A percentile compares a stretch with the other conserved stretches of the same genome.
phyloP scores from a whole-genome alignment of 805 yeast species.

The Blastobotrys attinorum region DNA sequence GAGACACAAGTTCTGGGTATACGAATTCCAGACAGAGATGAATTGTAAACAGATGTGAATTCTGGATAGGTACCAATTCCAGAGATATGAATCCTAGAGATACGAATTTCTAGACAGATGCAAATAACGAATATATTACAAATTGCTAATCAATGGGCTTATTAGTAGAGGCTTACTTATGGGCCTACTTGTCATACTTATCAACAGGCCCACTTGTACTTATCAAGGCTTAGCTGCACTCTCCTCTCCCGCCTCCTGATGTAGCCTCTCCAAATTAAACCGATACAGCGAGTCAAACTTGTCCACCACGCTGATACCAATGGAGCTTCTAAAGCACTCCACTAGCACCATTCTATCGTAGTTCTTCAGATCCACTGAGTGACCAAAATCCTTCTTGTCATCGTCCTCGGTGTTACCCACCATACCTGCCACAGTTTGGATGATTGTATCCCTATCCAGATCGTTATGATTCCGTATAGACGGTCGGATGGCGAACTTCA shows the following conservation, averaged over 20 bases:
- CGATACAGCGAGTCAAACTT: slow-evolving; percentile 50
- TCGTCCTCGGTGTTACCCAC: too few species aligned
- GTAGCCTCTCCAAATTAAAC: slow-evolving; percentile 74
- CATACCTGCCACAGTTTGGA: slow-evolving; percentile 57
- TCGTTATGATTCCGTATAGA: slow-evolving; percentile 70
- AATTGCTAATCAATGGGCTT: too few species aligned
- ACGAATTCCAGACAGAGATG: too few species aligned
- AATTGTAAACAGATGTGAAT: too few species aligned
- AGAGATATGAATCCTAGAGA: too few species aligned
- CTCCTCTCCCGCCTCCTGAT: slow-evolving; percentile 12
- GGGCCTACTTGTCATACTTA: too few species aligned
- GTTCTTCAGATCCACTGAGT: slow-evolving; percentile 69
- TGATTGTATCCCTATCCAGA: slow-evolving; percentile 64
- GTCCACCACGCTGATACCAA: slow-evolving; percentile 80
- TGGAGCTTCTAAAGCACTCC: slow-evolving; percentile 80
- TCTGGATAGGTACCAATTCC: too few species aligned
- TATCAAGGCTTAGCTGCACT: background rate
- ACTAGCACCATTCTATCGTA: slow-evolving; percentile 74
- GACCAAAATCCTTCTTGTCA: slow-evolving; percentile 59
- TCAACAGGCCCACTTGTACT: too few species aligned
- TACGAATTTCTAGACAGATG: too few species aligned
- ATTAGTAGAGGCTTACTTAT: too few species aligned
- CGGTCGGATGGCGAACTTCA: slow-evolving; percentile 72
- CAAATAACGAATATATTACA: too few species aligned
- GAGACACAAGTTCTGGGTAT: too few species aligned